Percentiles rank a stretch among this genome's conserved stretches.
Evolutionary conservation across 2,329 filamentous ascomycete species (phyloP).

Genomic region (Fonsecaea monophora): DNA sequence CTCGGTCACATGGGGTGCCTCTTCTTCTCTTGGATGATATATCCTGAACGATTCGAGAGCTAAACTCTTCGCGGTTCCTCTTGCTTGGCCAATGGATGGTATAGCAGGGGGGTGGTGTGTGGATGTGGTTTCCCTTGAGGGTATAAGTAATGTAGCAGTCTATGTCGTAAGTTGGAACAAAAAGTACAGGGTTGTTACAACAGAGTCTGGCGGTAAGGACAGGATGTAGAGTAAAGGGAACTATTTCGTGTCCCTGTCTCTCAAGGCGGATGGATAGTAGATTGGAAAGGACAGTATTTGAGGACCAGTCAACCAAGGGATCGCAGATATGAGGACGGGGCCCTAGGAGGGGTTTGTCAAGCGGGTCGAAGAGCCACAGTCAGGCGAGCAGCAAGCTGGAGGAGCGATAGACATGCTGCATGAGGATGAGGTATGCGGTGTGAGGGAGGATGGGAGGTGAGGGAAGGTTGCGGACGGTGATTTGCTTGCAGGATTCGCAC

Average conservation of each 20-base stretch:
- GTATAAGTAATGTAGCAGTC: conserved; percentile 11
- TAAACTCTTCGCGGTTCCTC: background rate
- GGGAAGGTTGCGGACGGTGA: conserved; percentile 8
- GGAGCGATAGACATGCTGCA: conserved; percentile 30
- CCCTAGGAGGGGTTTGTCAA: conserved; percentile 24
- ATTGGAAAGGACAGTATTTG: conserved; percentile 19
- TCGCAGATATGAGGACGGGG: conserved; percentile 28
- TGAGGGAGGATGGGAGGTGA: conserved; percentile 17
- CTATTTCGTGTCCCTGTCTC: conserved; percentile 20
- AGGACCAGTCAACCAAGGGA: conserved; percentile 31
- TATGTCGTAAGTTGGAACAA: conserved; percentile 6
- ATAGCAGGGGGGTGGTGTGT: conserved; percentile 12
- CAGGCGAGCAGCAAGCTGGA: conserved; percentile 33
- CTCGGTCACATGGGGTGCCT: conserved; percentile 2
- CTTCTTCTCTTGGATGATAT: conserved; percentile 2
- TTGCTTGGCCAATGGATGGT: conserved; percentile 13
- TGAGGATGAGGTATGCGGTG: conserved; percentile 21
- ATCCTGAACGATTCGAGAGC: background rate
- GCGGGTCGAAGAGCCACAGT: conserved; percentile 21
- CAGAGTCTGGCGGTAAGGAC: conserved; percentile 35
- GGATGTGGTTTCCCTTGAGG: conserved; percentile 8
- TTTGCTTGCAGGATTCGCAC: conserved; percentile 13
- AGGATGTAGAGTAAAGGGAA: conserved; percentile 30
- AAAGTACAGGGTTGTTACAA: conserved; percentile 19
- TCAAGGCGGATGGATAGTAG: conserved; percentile 20